Percentiles rank a stretch among this genome's conserved stretches.
These are phyloP conservation scores for Klebsormidium nitens DNA, from an alignment of 139 green algal species.

Conservation along the genomic window DNA sequence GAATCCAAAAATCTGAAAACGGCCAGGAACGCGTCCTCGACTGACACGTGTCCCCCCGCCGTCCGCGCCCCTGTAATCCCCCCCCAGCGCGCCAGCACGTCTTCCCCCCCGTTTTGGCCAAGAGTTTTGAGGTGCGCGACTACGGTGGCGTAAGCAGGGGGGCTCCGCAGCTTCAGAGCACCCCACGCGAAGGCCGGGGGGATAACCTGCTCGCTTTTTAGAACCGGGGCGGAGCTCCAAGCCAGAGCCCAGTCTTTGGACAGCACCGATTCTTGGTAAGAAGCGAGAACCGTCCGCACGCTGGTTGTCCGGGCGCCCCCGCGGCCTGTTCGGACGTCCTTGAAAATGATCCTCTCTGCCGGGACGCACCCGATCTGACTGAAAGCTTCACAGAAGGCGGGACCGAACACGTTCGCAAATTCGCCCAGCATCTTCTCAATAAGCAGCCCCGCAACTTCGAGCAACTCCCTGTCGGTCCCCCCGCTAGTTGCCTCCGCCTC, in stretches of 20 bases:
- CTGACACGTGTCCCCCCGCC: no score
- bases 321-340: neutral
- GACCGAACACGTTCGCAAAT: no score
- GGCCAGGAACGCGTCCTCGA: slow-evolving; percentile 40
- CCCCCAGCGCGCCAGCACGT: slow-evolving; percentile 51
- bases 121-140: slow-evolving; percentile 44
- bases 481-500: no score
- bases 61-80: neutral
- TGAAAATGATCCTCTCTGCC: no score
- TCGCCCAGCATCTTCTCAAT: no score
- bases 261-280: slow-evolving; percentile 26
- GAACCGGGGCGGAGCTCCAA: slow-evolving; percentile 48
- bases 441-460: no score
- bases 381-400: no score
- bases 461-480: no score
- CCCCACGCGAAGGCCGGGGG: slow-evolving; percentile 33
- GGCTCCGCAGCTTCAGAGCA: slow-evolving; percentile 45
- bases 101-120: slow-evolving; percentile 47
- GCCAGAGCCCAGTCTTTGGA: slow-evolving; percentile 55
- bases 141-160: slow-evolving; percentile 39
- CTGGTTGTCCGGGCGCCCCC: neutral
- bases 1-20: slow-evolving; percentile 49
- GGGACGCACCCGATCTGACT: slow-evolving; percentile 19
- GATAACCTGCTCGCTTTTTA: slow-evolving; percentile 20
- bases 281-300: slow-evolving; percentile 7